phyloP scores from a whole-genome alignment of 2,329 filamentous ascomycete species.

The Fusarium compactum region DNA sequence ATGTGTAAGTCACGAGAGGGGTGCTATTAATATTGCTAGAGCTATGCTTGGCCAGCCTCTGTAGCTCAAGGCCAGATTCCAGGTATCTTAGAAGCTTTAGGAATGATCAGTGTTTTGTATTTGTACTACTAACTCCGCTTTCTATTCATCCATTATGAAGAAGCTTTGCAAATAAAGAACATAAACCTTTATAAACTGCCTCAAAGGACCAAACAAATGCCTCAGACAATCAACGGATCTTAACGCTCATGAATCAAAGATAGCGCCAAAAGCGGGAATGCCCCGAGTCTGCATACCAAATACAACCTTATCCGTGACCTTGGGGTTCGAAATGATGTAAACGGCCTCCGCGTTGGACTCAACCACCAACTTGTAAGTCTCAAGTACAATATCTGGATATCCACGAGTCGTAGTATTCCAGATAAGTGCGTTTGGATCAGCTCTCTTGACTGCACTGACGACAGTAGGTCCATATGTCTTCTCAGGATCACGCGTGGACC shows the following conservation, averaged over 20 bases:
- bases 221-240: fast-evolving
- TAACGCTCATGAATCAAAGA: constrained; percentile 10
- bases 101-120: neutral
- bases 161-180: too few species aligned
- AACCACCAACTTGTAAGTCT: constrained; percentile 22
- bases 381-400: constrained; percentile 14
- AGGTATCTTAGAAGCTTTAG: fast-evolving
- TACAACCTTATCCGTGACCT: constrained; percentile 21
- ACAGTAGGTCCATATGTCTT: constrained; percentile 17
- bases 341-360: constrained; percentile 23
- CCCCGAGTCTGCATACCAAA: constrained; percentile 16
- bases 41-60: neutral
- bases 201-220: too few species aligned
- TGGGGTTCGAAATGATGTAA: constrained; percentile 19
- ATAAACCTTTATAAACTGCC: too few species aligned
- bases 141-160: too few species aligned
- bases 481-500: constrained; percentile 19
- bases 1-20: neutral
- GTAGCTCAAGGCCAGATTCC: fast-evolving
- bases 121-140: too few species aligned
- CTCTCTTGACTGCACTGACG: constrained; percentile 5
- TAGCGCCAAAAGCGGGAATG: constrained; percentile 10
- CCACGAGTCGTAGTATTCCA: constrained; percentile 24
- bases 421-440: constrained; percentile 16
- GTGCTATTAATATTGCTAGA: fast-evolving